Evolutionary conservation across 2,329 filamentous ascomycete species (phyloP), one percentile per base, ranked within the genome.

Genomic region (Lachnellula cervina): DNA sequence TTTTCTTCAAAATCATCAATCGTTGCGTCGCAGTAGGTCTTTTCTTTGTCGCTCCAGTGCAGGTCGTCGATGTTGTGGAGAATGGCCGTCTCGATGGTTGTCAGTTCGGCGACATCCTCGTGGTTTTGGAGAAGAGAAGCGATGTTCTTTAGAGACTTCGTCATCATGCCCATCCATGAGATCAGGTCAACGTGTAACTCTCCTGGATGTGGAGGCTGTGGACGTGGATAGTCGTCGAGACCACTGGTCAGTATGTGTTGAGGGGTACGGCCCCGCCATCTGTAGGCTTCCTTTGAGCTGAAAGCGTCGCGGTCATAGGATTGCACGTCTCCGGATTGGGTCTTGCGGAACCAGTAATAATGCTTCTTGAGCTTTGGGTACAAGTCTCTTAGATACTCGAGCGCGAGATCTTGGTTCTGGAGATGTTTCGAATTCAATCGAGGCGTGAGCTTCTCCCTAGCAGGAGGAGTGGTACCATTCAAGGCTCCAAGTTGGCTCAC

Each of bases 111-210:
- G 0, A 81, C 86, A 63, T 97, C 93, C 35, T 96, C 91, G 0
- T 75, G 73, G 62, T 91, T 81, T 47, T 82, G 86, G n/a, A 97
- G 80, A 25, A 84, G 82, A 46, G 82, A 76, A 1, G 91, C 90
- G 64, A 97, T 89, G 63, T 87, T 89, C 65, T 84, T 80, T 53
- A 99, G 82, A n/a, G 88, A 87, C 62, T 87, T 85, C 42, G 89
- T 87, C 90, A 97, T 96, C 76, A 97, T 83, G n/a, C 93, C 94
- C 74, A 99, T 88, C 94, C 94, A 99, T 51, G 89, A 89, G 71
- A 99, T 88, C 52, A 97, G 79, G 72, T 99, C 94, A 32, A 95
- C 86, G 71, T 99, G 93, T 49, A 99, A 81, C 81, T 99, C 94
- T 66, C 90, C 93, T 0, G 94, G 93, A 71, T 97, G 92, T 25